phyloP scores from a whole-genome alignment of 1,284 basidiomycete genomes.

The Malassezia restricta region DNA sequence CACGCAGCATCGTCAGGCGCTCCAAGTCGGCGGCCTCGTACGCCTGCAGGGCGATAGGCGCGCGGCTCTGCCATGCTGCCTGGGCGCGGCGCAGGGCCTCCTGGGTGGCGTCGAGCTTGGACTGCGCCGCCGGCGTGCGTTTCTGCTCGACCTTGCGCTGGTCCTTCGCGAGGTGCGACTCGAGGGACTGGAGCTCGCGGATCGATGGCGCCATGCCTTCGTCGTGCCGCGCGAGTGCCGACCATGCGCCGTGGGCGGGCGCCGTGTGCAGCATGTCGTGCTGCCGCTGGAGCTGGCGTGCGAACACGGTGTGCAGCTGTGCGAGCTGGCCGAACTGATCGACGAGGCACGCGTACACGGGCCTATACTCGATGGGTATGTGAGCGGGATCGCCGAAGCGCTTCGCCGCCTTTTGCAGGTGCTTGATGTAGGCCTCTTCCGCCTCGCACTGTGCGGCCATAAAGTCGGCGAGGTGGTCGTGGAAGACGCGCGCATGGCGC shows the following conservation, averaged over 20 bases:
- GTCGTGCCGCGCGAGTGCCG: constrained; percentile 28
- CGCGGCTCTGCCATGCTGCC: constrained; percentile 31
- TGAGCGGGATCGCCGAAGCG: constrained; percentile 37
- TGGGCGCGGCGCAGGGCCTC: constrained; percentile 24
- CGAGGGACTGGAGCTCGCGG: constrained; percentile 37
- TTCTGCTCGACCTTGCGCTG: constrained; percentile 37
- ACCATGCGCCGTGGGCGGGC: constrained; percentile 32
- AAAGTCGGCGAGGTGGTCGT: constrained; percentile 48
- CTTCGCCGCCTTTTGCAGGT: constrained; percentile 49
- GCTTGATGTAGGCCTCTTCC: constrained; percentile 50
- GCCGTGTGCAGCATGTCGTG: constrained; percentile 40
- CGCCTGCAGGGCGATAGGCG: constrained; percentile 28
- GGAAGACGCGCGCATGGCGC: constrained; percentile 32
- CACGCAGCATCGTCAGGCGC: constrained; percentile 35
- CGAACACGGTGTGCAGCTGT: constrained; percentile 33
- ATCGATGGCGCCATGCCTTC: constrained; percentile 28
- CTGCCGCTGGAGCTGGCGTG: constrained; percentile 38
- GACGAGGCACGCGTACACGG: constrained; percentile 39
- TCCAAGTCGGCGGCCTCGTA: constrained; percentile 37
- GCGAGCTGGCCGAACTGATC: constrained; percentile 40
- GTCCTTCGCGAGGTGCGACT: constrained; percentile 37
- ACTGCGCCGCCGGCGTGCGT: constrained; percentile 22
- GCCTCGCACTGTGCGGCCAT: constrained; percentile 49
- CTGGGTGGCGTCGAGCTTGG: constrained; percentile 31
- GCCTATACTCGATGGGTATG: constrained; percentile 32